Conservation (phyloP, 306 rosid genomes). For the Ormosia emarginata region DNA sequence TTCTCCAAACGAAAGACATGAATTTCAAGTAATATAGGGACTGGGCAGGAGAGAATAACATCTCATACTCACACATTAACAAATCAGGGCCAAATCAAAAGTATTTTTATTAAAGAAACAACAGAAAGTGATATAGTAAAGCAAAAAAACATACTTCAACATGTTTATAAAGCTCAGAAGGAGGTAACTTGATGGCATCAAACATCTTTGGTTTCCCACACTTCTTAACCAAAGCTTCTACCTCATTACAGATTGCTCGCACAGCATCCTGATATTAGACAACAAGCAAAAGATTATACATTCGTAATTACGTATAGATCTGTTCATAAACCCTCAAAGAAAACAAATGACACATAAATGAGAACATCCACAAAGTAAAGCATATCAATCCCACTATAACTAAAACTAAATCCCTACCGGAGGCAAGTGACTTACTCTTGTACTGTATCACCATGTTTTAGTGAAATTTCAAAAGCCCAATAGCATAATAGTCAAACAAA, state of each 20-base stretch:
- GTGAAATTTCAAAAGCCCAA: conserved; percentile 12
- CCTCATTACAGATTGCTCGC: conserved; percentile 77
- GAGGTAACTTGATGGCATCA: conserved; percentile 92
- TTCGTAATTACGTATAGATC: neutral
- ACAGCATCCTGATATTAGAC: conserved; percentile 74
- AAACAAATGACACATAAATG: neutral
- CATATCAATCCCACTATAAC: neutral
- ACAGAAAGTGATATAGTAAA: neutral
- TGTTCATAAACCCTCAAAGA: conserved; percentile 20
- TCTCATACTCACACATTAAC: neutral
- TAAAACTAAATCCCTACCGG: neutral
- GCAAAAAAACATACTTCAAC: conserved; percentile 63
- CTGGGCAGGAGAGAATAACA: neutral
- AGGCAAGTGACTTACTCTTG: conserved; percentile 9
- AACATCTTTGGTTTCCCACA: conserved; percentile 94
- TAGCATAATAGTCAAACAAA: neutral
- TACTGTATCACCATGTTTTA: neutral
- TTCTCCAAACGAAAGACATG: neutral
- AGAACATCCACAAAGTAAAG: neutral
- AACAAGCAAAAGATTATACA: conserved; percentile 29
- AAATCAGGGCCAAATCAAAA: neutral
- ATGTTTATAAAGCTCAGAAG: conserved; percentile 74
- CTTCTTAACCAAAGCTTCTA: conserved; percentile 77
- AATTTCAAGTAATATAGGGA: neutral
- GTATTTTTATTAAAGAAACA: neutral